These are phyloP conservation scores for Ricinus communis DNA, from an alignment of 345 rosid genomes.

Conservation along the genomic window DNA sequence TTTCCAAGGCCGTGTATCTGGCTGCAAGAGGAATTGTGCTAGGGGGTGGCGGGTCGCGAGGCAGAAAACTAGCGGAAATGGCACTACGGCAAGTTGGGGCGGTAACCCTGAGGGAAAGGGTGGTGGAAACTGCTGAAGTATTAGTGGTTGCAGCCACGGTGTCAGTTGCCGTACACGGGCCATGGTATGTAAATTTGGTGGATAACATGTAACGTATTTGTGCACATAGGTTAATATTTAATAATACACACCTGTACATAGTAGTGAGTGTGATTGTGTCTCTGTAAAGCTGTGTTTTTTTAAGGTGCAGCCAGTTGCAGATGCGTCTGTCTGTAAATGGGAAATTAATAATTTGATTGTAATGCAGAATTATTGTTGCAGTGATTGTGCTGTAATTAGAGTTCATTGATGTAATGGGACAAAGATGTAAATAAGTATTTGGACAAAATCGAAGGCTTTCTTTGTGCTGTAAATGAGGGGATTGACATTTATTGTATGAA, in stretches of 20 bases:
- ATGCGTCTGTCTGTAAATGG: neutral
- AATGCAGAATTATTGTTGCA: neutral
- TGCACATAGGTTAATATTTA: neutral
- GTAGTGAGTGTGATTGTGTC: neutral
- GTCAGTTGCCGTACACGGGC: slow-evolving; percentile 60
- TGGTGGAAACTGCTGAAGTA: slow-evolving; percentile 55
- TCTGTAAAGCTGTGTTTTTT: slow-evolving; percentile 1
- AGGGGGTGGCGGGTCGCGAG: slow-evolving; percentile 51
- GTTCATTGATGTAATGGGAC: neutral
- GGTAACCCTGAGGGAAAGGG: slow-evolving; percentile 45
- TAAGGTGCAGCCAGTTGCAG: neutral
- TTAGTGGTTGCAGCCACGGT: slow-evolving; percentile 61
- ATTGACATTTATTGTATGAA: too few relatives aligned
- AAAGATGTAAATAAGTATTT: neutral
- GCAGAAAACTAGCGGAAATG: slow-evolving; percentile 53
- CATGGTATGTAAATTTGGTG: slow-evolving; percentile 57
- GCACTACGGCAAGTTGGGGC: slow-evolving; percentile 75
- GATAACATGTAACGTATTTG: slow-evolving; percentile 22
- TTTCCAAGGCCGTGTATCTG: slow-evolving; percentile 59
- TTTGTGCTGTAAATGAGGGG: too few relatives aligned
- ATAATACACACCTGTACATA: neutral
- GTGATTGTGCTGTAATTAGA: neutral
- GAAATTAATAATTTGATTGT: neutral
- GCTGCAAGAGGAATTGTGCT: slow-evolving; percentile 68
- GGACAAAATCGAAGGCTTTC: too few relatives aligned